Base-by-base conservation (phyloP, 345 rosid species). In the Litchi chinensis region DNA sequence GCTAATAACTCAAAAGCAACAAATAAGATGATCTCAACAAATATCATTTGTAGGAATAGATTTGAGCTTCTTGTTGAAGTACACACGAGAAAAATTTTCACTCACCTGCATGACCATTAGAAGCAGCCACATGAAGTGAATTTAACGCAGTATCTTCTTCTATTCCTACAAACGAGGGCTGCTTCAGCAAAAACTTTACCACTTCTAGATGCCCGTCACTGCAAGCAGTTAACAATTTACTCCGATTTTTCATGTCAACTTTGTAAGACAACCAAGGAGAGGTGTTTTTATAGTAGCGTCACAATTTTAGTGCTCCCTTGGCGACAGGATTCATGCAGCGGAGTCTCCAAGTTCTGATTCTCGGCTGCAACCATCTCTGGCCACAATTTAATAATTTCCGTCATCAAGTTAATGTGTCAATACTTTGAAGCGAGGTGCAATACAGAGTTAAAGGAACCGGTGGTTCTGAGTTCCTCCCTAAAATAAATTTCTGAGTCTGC, bases 61-160 rank as follows among this genome's bases (percentile, higher is more conserved):
- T 10, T 48, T 48, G 54, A 48, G 54, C 54, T 11, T 41, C 6
- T 41, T 41, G 3, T 41, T 2, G 44, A 41, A 41, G 44, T 41
- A 41, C 44, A 41, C 5, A n/a, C n/a, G 8, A 50, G 56, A 10
- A 50, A 50, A 8, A n/a, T 5, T 8, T 3, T 6, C n/a, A 54
- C 56, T 10, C 9, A 67, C 74, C 65, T 28, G 24, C 7, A 10
- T 67, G 22, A 5, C 79, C 74, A 16, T 68, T 57, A 7, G 74
- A 57, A 8, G 70, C 79, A 22, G 68, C 74, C 9, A n/a, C 52
- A 39, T 76, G 72, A 52, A 76, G 72, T 66, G 52, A n/a, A n/a
- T n/a, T n/a, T n/a, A n/a, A n/a, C n/a, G n/a, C n/a, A n/a, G n/a
- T n/a, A n/a, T n/a, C n/a, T n/a, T n/a, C n/a, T n/a, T n/a, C n/a